Base-by-base conservation (phyloP, 2,329 filamentous ascomycete genomes). In the Pseudocercospora crystallina region DNA sequence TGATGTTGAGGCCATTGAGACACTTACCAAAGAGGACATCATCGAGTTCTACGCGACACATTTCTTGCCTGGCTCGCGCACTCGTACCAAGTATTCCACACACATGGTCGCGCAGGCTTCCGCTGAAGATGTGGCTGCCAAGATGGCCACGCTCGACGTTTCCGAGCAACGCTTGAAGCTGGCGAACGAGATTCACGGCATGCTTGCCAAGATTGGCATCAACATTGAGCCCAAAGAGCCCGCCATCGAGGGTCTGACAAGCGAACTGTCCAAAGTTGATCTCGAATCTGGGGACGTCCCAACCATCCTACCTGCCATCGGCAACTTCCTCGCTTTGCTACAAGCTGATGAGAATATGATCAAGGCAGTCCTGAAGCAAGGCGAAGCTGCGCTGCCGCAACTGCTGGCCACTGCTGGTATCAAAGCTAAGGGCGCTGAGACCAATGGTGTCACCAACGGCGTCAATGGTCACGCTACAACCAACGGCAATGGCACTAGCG, bases 41-140 rank as follows among this genome's bases (percentile, higher is more conserved):
- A 66, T 90, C 20, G 79, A 84, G 8, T 97, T 95, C 72, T 97
- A 84, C 74, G 75, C 82, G 30, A 78, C 81, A 20, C 87, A 84
- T 71, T 87, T 99, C 60, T 80, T 84, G 53, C 90, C 91, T 0
- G 73, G 77, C 1, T 96, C 92, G 2, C 71, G 79, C 0, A 76
- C 75, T 0, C 83, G 94, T 42, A 85, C 90, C n/a, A 96, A 96
- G 67, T 72, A 95, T 5, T 85, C 89, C 0, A 83, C 96, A 12
- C 87, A 97, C 65, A 76, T 97, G 17, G 80, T 86, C 48, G 92
- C 92, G 0, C 88, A 92, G 65, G 79, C 81, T 3, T 61, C 69
- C 2, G 67, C 72, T 15, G 66, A 67, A 34, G 58, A 68, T 8
- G 53, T 69, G 26, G 67, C 67, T 8, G 58, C 69, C 60, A 61